A percentile compares a stretch with the other conserved stretches of the same genome.
These are phyloP conservation scores for Cordyceps javanica DNA, from an alignment of 2,329 filamentous ascomycete species.

Conservation along the genomic window DNA sequence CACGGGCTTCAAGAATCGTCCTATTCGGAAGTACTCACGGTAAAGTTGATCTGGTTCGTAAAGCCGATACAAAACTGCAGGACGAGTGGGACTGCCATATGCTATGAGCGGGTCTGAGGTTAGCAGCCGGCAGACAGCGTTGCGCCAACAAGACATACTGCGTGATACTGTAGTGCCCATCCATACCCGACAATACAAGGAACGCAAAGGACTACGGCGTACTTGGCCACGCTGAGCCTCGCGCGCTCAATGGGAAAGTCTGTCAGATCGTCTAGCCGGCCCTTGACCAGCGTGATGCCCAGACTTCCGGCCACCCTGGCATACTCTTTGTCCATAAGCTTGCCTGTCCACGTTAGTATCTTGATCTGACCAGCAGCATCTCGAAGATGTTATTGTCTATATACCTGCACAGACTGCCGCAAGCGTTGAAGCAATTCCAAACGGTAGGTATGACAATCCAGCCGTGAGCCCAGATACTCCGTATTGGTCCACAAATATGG, in stretches of 20 bases:
- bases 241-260: conserved; percentile 3
- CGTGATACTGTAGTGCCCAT: neutral
- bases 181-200: neutral
- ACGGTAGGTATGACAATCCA: neutral
- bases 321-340: neutral
- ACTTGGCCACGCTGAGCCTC: neutral
- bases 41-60: conserved; percentile 1
- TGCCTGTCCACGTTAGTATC: neutral
- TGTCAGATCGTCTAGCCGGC: neutral
- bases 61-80: conserved; percentile 1
- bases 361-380: neutral
- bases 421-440: neutral
- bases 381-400: neutral
- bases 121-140: neutral
- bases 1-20: neutral
- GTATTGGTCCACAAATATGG: conserved; percentile 7
- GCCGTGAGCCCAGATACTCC: neutral
- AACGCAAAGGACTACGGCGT: neutral
- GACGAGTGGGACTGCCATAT: conserved; percentile 1
- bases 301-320: neutral
- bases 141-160: neutral
- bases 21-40: neutral
- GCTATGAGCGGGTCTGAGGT: neutral
- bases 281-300: neutral
- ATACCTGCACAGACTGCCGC: neutral